Evolutionary conservation across 2,329 filamentous ascomycete species (phyloP), one percentile per base, ranked within the genome.

Genomic region (Periglandula ipomoeae): DNA sequence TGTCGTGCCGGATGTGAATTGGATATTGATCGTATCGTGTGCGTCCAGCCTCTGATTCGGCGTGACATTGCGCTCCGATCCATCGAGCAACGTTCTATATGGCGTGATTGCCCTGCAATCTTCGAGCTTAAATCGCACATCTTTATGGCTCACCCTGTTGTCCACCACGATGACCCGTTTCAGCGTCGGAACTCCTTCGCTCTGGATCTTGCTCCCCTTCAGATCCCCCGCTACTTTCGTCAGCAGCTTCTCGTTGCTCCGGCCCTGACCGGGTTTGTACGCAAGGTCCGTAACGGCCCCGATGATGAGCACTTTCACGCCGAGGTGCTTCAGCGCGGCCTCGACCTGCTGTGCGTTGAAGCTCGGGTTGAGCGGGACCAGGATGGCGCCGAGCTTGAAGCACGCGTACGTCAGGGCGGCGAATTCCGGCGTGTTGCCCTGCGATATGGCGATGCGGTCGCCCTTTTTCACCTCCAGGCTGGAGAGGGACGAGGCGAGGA

Each of bases 1-100:
- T 0, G 93, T 97, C 0, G 93, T 97, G n/a, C 91, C 93, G 0
- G 85, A 91, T 0, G 93, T 98, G 70, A 97, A 97, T 65, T 97
- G 91, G 55, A 97, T 95, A 62, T 96, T 97, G 56, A 94, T 84
- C 2, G 85, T 81, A 45, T 97, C 91, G 52, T 78, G 64, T 0
- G 81, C 73, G 15, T 71, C 56, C 1, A 84, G 71, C 0, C 70
- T 69, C 22, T 63, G 48, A 47, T 75, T 71, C 0, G 76, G 75
- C 19, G 52, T 59, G 2, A 80, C 58, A 2, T 62, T 17, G 0
- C 58, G 50, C 2, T 60, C 54, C 0, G 66, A 63, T 15, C 62
- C 56, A 15, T 58, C 52, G 35, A 71, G 58, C 26, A 82, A 65
- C 1, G 56, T 48, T 1, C 65, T 50, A 55, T 75, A 77, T 2